Evolutionary conservation across 108 stramenopile species (phyloP).

Genomic region (Fistulifera solaris): DNA sequence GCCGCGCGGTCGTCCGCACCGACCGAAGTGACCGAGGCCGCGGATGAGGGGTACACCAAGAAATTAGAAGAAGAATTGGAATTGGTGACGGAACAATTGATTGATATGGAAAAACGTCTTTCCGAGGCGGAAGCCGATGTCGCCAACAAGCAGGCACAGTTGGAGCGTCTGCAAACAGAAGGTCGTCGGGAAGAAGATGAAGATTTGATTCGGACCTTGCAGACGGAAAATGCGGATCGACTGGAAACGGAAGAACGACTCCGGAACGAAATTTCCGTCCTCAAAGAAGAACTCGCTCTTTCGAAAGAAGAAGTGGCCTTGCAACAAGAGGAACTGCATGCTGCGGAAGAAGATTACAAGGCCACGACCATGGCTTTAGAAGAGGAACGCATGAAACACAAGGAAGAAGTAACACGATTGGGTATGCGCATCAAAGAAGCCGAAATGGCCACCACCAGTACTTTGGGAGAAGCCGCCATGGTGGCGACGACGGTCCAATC

Average conservation of each 20-base stretch:
- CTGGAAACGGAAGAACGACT: conserved; percentile 36
- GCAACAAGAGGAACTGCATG: conserved; percentile 46
- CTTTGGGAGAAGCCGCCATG: conserved; percentile 33
- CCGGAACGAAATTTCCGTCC: conserved; percentile 39
- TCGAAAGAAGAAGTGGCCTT: conserved; percentile 41
- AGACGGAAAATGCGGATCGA: conserved; percentile 43
- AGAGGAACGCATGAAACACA: conserved; percentile 37
- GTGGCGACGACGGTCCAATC: conserved; percentile 48
- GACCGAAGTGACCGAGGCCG: not conserved
- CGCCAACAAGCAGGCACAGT: conserved; percentile 28
- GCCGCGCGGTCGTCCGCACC: conserved; percentile 1
- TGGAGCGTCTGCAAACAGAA: conserved; percentile 2
- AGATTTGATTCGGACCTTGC: conserved; percentile 27
- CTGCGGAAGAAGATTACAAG: conserved; percentile 59
- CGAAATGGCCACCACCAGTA: conserved; percentile 22
- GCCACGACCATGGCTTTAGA: conserved; percentile 27
- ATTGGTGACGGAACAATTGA: conserved; percentile 79
- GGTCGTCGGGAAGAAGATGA: conserved; percentile 10
- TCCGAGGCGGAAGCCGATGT: conserved; percentile 52
- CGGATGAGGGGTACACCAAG: conserved; percentile 67
- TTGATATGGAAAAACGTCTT: conserved; percentile 73
- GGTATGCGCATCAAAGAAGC: conserved; percentile 37
- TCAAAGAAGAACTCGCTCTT: conserved; percentile 57
- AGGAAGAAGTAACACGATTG: conserved; percentile 53
- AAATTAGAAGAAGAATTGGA: conserved; percentile 85